phyloP scores from a whole-genome alignment of 1,284 basidiomycete genomes.

The Cryptococcus sp. region DNA sequence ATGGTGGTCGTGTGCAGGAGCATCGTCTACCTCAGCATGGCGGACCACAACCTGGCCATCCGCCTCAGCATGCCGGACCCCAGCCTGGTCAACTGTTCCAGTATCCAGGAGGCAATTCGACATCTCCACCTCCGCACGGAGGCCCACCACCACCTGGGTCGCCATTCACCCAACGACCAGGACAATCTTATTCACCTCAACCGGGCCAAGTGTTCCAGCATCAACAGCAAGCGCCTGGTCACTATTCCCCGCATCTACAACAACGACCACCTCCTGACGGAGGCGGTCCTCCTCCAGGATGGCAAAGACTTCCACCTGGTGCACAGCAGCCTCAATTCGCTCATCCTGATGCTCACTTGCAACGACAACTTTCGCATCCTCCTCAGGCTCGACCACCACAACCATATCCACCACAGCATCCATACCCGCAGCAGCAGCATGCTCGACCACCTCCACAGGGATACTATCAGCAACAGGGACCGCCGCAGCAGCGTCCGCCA shows the following conservation, averaged over 20 bases:
- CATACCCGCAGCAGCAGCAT: slow-evolving; percentile 2
- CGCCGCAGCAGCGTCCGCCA: slow-evolving; percentile 21
- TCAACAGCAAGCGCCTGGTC: slow-evolving; percentile 9
- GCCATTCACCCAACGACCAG: slow-evolving; percentile 13
- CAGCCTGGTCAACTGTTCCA: slow-evolving; percentile 44
- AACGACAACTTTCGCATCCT: slow-evolving; percentile 11
- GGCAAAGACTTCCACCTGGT: slow-evolving; percentile 3
- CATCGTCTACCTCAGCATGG: slow-evolving; percentile 1
- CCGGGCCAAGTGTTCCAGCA: slow-evolving; percentile 47
- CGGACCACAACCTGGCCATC: background rate
- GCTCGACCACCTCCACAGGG: background rate
- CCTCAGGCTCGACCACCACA: slow-evolving; percentile 2
- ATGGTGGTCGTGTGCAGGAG: background rate
- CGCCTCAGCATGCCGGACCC: slow-evolving; percentile 23
- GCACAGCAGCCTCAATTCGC: background rate
- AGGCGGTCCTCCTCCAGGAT: background rate
- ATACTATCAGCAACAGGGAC: slow-evolving; percentile 18
- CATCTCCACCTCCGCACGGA: background rate
- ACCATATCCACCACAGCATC: background rate
- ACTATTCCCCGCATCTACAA: slow-evolving; percentile 5
- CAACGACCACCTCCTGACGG: background rate
- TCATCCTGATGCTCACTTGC: background rate
- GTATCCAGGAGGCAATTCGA: slow-evolving; percentile 21
- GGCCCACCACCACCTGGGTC: slow-evolving; percentile 9
- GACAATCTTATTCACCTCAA: slow-evolving; percentile 28